These are phyloP conservation scores for Corylus heterophylla DNA, from an alignment of 306 rosid genomes.

Conservation along the genomic window DNA sequence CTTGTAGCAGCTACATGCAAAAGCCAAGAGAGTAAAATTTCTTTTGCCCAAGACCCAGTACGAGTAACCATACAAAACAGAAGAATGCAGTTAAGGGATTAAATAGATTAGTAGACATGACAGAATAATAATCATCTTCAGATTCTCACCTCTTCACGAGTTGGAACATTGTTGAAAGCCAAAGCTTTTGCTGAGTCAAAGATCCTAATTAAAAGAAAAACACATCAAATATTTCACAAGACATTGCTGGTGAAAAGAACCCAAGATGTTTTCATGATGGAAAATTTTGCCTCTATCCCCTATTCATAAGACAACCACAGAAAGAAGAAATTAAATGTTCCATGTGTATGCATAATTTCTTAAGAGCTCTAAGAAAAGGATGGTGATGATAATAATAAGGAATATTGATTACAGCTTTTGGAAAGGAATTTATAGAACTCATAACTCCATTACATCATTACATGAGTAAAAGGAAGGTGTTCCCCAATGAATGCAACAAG, in stretches of 20 bases:
- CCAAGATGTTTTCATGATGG: slow-evolving; percentile 3
- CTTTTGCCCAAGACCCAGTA: slow-evolving; percentile 20
- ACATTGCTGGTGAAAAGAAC: slow-evolving; percentile 15
- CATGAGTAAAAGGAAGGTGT: neutral
- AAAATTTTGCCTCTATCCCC: neutral
- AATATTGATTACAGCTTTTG: neutral
- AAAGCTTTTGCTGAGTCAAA: slow-evolving; percentile 90
- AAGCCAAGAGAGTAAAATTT: neutral
- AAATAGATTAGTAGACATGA: slow-evolving; percentile 8
- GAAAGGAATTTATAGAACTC: neutral
- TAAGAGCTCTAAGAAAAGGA: neutral
- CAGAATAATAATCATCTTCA: neutral
- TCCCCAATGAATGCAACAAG: neutral
- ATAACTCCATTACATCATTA: neutral
- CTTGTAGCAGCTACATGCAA: neutral
- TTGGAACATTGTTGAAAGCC: slow-evolving; percentile 76
- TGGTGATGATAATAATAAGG: neutral
- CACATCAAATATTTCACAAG: slow-evolving; percentile 6
- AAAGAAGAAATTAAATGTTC: neutral
- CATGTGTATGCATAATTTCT: neutral
- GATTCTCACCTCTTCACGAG: slow-evolving; percentile 58
- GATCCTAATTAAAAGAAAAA: slow-evolving; percentile 46
- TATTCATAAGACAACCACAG: neutral
- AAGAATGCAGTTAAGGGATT: slow-evolving; percentile 4
- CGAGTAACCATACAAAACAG: neutral